Percentiles rank a stretch among this genome's conserved stretches.
phyloP scores from a whole-genome alignment of 352 stramenopile genomes.

The Pythium rhizo-oryzae region DNA sequence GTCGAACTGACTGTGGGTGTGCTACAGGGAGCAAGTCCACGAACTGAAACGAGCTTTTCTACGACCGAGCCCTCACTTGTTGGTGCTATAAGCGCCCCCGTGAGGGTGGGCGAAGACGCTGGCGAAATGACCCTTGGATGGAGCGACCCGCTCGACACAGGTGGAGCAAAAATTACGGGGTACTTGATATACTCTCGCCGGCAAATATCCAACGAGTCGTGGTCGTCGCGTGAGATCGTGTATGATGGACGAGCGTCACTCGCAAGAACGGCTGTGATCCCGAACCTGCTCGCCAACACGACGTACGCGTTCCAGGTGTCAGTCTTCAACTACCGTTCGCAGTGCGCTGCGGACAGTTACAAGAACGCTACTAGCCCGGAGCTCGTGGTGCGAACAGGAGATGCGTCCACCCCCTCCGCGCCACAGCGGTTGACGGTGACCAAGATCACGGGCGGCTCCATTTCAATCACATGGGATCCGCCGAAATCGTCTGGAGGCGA shows the following conservation, averaged over 20 bases:
- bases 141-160: slow-evolving; percentile 42
- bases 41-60: slow-evolving; percentile 29
- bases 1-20: slow-evolving; percentile 19
- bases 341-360: slow-evolving; percentile 39
- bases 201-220: slow-evolving; percentile 34
- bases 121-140: slow-evolving; percentile 50
- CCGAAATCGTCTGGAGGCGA: slow-evolving; percentile 43
- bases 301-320: slow-evolving; percentile 50
- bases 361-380: slow-evolving; percentile 30
- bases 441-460: slow-evolving; percentile 33
- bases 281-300: slow-evolving; percentile 40
- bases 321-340: slow-evolving; percentile 49
- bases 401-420: slow-evolving; percentile 40
- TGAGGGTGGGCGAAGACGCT: slow-evolving; percentile 41
- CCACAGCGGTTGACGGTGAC: slow-evolving; percentile 39
- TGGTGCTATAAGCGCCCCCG: slow-evolving; percentile 30
- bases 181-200: slow-evolving; percentile 40
- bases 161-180: slow-evolving; percentile 46
- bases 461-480: slow-evolving; percentile 48
- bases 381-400: slow-evolving; percentile 41
- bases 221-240: slow-evolving; percentile 33
- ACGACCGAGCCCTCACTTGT: slow-evolving; percentile 40
- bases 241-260: slow-evolving; percentile 44
- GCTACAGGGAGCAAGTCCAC: slow-evolving; percentile 41
- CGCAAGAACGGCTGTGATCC: slow-evolving; percentile 28